Evolutionary conservation across 2,329 filamentous ascomycete species (phyloP), one percentile per base, ranked within the genome.

Genomic region (Tolypocladium guangdongense): DNA sequence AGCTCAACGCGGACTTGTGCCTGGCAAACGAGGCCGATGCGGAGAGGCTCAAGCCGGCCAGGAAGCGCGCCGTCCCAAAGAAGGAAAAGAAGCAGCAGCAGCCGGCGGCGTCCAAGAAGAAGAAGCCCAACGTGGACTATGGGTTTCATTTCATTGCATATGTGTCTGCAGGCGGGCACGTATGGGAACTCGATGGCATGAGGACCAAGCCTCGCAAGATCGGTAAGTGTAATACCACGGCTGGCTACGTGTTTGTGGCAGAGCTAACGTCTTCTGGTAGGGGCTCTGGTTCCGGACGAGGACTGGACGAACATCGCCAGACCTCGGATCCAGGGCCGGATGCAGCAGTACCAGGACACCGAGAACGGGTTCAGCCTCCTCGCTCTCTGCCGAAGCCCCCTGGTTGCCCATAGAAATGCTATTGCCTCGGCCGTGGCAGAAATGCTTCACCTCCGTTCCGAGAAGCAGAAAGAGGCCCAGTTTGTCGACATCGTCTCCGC

Each of bases 121-220:
- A 74, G 49, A 71, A 70, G 14, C 67, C 69, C 5, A 72, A 78
- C 7, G 70, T 76, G 0, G 80, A 88, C n/a, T 77, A 80, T 14
- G 84, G 81, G 0, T 93, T 86, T 64, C 92, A 97, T 65, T 97
- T 93, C 67, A 86, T 95, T 58, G 91, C 90, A 7, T 96, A 92
- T 64, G 83, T 96, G 33, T 88, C 89, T 2, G 79, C 83, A 16
- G 76, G 79, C n/a, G 84, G 81, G 2, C 74, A 81, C 53, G 80
- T 96, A 16, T 96, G 90, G 90, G 88, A 91, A 66, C 81, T 97
- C 6, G 92, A 97, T 67, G 92, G 92, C 5, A 74, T 96, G 24
- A 83, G 91, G 65, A 74, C 74, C 43, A 81, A 84, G 58, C 92
- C 90, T 3, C 78, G 57, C 37, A 64, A 62, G 36, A 56, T 72